Evolutionary conservation across 192 early-diverging fungal genomes (phyloP).

Genomic region (Coemansia sp.): DNA sequence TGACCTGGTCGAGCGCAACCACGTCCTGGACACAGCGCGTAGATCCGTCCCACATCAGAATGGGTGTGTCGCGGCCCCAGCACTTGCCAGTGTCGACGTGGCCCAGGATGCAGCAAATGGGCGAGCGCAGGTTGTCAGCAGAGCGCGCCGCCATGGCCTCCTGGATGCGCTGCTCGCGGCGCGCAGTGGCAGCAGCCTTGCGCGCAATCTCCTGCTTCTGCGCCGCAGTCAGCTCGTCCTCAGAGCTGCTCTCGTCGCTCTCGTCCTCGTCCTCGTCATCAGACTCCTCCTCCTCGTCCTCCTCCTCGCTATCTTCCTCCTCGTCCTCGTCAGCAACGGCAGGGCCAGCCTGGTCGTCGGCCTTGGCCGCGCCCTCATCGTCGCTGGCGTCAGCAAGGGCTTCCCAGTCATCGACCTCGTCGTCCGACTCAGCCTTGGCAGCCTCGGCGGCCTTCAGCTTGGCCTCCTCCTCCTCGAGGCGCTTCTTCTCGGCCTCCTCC

Average conservation of each 20-base stretch:
- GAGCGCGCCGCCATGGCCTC: constrained; percentile 81
- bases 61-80: constrained; percentile 51
- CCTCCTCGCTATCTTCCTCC: constrained; percentile 29
- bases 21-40: constrained; percentile 49
- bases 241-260: constrained; percentile 51
- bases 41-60: constrained; percentile 53
- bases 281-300: constrained; percentile 26
- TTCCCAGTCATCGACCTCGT: constrained; percentile 44
- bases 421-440: constrained; percentile 44
- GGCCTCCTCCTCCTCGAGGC: constrained; percentile 58
- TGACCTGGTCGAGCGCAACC: constrained; percentile 33
- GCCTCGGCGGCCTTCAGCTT: constrained; percentile 63
- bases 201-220: constrained; percentile 62
- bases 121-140: constrained; percentile 89
- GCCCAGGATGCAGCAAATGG: constrained; percentile 97
- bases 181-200: constrained; percentile 77
- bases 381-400: constrained; percentile 36
- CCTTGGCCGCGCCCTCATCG: constrained; percentile 60
- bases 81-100: constrained; percentile 94
- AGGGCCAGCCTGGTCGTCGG: constrained; percentile 34
- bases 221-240: constrained; percentile 65
- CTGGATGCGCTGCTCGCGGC: constrained; percentile 67
- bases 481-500: constrained; percentile 62
- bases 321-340: not conserved
- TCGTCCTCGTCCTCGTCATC: constrained; percentile 52